phyloP scores from a whole-genome alignment of 2,329 filamentous ascomycete genomes.

The Xylariaceae sp. region DNA sequence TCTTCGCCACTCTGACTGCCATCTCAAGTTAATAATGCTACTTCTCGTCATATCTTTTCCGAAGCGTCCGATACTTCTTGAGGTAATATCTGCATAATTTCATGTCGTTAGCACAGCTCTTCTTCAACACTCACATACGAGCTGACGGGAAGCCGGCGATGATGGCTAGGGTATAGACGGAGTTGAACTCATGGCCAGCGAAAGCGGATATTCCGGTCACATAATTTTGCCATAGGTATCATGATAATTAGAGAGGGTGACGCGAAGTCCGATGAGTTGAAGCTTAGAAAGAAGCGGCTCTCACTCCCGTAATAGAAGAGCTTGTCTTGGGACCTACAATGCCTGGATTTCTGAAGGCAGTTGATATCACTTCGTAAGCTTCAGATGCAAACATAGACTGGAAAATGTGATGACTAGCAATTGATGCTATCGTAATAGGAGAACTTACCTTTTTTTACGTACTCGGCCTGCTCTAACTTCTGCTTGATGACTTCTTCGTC shows the following conservation, averaged over 20 bases:
- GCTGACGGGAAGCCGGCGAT: neutral
- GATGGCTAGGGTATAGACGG: slow-evolving; percentile 7
- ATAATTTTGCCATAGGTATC: neutral
- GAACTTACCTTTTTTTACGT: slow-evolving; percentile 75
- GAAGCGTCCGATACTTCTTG: slow-evolving; percentile 81
- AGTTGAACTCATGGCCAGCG: slow-evolving; percentile 2
- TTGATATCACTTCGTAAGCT: slow-evolving; percentile 1
- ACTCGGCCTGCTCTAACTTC: slow-evolving; percentile 73
- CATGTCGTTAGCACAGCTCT: slow-evolving; percentile 19
- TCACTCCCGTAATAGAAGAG: neutral
- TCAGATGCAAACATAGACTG: neutral
- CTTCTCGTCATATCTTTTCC: slow-evolving; percentile 65
- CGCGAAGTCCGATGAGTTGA: neutral
- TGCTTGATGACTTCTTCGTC: slow-evolving; percentile 71
- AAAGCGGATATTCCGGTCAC: slow-evolving; percentile 5
- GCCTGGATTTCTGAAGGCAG: slow-evolving; percentile 73
- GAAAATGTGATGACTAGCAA: neutral
- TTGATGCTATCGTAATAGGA: neutral
- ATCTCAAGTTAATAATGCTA: slow-evolving; percentile 18
- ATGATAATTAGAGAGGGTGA: neutral
- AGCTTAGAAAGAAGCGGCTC: neutral
- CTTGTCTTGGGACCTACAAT: slow-evolving; percentile 57
- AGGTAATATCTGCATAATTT: slow-evolving; percentile 68
- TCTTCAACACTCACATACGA: slow-evolving; percentile 9
- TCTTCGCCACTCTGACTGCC: neutral